Conservation (phyloP, 116 monocot genomes). For the Trichopus zeylanicus region DNA sequence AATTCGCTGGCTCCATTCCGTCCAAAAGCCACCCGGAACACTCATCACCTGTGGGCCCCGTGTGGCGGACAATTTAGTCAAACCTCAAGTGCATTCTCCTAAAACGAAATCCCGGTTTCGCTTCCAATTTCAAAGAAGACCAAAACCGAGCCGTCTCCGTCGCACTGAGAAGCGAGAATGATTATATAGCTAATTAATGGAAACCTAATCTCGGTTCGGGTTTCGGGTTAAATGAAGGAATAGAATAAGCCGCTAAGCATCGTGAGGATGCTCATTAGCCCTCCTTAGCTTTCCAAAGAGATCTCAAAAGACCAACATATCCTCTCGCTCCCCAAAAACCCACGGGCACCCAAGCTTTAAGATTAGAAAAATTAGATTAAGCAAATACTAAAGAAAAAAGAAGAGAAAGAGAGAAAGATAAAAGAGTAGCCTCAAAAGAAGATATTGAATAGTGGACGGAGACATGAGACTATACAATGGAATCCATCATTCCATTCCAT, state of each 20-base stretch:
- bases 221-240: no score
- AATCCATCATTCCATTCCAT: constrained; percentile 41
- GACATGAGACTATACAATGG: constrained; percentile 19
- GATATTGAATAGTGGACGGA: constrained; percentile 27
- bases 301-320: constrained; percentile 67
- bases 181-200: no score
- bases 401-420: background rate
- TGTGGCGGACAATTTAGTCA: background rate
- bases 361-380: background rate
- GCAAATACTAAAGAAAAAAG: background rate
- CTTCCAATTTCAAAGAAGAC: no score
- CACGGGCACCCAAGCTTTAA: constrained; percentile 31
- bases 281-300: constrained; percentile 11
- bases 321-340: constrained; percentile 60
- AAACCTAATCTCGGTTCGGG: no score
- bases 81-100: no score
- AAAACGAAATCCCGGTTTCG: no score
- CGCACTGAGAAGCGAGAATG: no score
- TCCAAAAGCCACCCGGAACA: background rate
- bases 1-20: background rate
- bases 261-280: constrained; percentile 6
- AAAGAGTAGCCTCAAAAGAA: constrained; percentile 23
- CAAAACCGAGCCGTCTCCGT: no score
- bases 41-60: background rate
- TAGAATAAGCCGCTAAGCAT: background rate